A percentile compares a stretch with the other conserved stretches of the same genome.
Evolutionary conservation across 1,139 yeast species (phyloP).

Genomic region (Hanseniaspora gamundiae): DNA sequence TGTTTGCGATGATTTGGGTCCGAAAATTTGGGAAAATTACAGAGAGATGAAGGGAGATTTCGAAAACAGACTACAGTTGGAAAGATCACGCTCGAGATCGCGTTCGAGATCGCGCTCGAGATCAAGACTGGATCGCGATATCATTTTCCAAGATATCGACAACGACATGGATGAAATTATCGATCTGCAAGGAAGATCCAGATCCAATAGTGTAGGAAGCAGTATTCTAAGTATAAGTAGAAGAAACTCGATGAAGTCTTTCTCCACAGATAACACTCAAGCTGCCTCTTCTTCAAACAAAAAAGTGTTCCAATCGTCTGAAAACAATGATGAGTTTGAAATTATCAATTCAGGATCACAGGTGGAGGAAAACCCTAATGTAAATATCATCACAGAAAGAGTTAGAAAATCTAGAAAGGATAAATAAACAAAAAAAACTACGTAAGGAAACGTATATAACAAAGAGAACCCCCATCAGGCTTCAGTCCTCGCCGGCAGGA

Average conservation of each 20-base stretch:
- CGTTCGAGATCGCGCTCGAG: too few species aligned
- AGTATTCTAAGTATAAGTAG: background rate
- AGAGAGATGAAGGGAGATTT: constrained; percentile 17
- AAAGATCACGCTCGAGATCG: constrained; percentile 5
- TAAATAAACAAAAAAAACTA: too few species aligned
- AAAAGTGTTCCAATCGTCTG: background rate
- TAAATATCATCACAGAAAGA: constrained; percentile 4
- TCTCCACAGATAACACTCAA: too few species aligned
- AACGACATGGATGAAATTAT: background rate
- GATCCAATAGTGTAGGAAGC: background rate
- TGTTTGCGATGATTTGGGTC: constrained; percentile 50
- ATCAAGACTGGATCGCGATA: constrained; percentile 6
- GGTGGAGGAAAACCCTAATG: too few species aligned
- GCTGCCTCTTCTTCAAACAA: too few species aligned
- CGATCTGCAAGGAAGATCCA: too few species aligned
- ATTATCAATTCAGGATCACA: too few species aligned
- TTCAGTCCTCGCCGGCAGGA: constrained; percentile 89
- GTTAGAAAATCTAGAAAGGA: constrained; percentile 2
- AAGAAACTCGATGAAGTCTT: background rate
- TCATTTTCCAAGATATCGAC: background rate
- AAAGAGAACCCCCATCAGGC: background rate
- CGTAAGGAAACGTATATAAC: background rate
- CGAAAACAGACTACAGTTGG: constrained; percentile 4
- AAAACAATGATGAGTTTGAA: constrained; percentile 7
- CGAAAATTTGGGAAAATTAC: constrained; percentile 50